A percentile compares a stretch with the other conserved stretches of the same genome.
phyloP scores from a whole-genome alignment of 768 basidiomycete genomes.

The Boletus subparvulus region DNA sequence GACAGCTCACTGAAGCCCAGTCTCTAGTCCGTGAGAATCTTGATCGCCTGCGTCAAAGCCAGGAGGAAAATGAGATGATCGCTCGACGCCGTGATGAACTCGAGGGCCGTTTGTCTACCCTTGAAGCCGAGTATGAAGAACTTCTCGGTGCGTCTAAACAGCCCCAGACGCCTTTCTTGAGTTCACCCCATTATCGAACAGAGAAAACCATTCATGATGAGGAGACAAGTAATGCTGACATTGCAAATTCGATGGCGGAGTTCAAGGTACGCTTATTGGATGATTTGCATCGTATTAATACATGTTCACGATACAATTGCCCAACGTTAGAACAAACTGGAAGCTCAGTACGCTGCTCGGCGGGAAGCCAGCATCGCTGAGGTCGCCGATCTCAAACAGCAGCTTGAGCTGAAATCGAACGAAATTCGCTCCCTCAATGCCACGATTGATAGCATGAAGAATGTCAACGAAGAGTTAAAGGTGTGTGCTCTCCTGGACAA shows the following conservation, averaged over 20 bases:
- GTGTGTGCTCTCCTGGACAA: constrained; percentile 43
- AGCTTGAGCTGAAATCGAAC: constrained; percentile 78
- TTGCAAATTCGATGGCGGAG: constrained; percentile 82
- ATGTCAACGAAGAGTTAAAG: constrained; percentile 97
- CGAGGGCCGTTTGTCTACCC: constrained; percentile 71
- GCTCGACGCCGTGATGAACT: constrained; percentile 82
- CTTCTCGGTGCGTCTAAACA: constrained; percentile 67
- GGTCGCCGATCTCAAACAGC: constrained; percentile 82
- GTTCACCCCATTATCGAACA: constrained; percentile 33
- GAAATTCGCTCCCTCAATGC: constrained; percentile 84
- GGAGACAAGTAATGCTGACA: constrained; percentile 78
- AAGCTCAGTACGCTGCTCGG: constrained; percentile 89
- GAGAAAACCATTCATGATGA: constrained; percentile 93
- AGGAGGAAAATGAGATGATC: constrained; percentile 91
- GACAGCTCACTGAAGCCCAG: constrained; percentile 89
- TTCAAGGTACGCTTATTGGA: constrained; percentile 63
- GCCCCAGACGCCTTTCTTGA: not conserved
- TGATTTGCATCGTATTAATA: not conserved
- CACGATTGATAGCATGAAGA: constrained; percentile 89
- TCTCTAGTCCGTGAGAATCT: constrained; percentile 82
- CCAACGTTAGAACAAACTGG: constrained; percentile 75
- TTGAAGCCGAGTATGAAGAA: constrained; percentile 97
- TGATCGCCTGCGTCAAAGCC: constrained; percentile 83
- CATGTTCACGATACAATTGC: not conserved
- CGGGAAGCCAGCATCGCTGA: constrained; percentile 88